Evolutionary conservation across 805 yeast species (phyloP).

Genomic region (Candida sakaeoensis): DNA sequence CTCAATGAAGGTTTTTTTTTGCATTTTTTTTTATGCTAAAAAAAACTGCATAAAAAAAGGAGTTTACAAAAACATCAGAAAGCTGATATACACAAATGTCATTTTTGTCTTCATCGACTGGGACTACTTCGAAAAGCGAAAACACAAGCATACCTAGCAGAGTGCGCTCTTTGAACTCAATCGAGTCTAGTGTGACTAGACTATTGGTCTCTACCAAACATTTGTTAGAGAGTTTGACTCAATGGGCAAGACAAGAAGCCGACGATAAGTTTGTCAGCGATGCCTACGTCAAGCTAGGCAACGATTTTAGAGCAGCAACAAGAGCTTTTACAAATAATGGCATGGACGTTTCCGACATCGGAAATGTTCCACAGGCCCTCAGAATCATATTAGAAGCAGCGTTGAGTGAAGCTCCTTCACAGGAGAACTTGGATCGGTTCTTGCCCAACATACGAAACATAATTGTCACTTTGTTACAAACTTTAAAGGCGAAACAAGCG

Average conservation of each 20-base stretch:
- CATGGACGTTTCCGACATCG: conserved; percentile 75
- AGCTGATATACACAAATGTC: too few relatives aligned
- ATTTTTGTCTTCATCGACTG: neutral
- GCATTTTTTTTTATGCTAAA: too few relatives aligned
- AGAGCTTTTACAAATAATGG: conserved; percentile 77
- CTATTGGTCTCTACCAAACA: conserved; percentile 86
- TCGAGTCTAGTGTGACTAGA: conserved; percentile 75
- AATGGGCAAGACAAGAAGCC: conserved; percentile 84
- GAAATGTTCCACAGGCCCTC: conserved; percentile 84
- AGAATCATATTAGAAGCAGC: conserved; percentile 83
- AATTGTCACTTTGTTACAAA: conserved; percentile 74
- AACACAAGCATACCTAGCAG: conserved; percentile 7
- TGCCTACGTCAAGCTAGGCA: conserved; percentile 87
- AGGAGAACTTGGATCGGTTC: conserved; percentile 72
- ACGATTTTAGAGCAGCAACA: conserved; percentile 84
- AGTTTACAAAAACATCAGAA: too few relatives aligned
- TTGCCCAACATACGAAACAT: conserved; percentile 83
- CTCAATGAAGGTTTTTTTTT: too few relatives aligned
- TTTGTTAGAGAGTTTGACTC: conserved; percentile 77
- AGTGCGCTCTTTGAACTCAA: conserved; percentile 41
- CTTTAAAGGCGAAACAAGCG: conserved; percentile 75
- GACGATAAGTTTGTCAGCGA: conserved; percentile 83
- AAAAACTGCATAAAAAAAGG: too few relatives aligned
- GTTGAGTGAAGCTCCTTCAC: conserved; percentile 78
- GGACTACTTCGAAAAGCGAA: neutral